A percentile compares a stretch with the other conserved stretches of the same genome.
These are phyloP conservation scores for Litchi chinensis DNA, from an alignment of 345 rosid species.

Conservation along the genomic window DNA sequence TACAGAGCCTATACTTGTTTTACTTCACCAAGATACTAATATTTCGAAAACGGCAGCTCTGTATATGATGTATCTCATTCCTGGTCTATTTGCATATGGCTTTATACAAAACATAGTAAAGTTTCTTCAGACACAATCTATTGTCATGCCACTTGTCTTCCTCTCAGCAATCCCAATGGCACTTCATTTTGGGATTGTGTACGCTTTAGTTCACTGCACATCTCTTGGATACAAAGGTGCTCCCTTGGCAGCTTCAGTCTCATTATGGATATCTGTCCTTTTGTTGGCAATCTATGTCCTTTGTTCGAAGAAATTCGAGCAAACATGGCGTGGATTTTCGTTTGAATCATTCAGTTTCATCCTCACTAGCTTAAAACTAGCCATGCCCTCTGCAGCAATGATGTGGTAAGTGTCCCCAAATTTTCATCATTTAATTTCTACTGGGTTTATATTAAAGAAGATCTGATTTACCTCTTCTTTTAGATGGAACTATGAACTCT, in stretches of 20 bases:
- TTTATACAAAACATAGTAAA: constrained; percentile 65
- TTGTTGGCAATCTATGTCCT: constrained; percentile 48
- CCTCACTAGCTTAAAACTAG: constrained; percentile 42
- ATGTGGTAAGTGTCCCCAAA: constrained; percentile 50
- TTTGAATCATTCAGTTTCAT: constrained; percentile 40
- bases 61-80: constrained; percentile 63
- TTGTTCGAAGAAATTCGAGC: constrained; percentile 37
- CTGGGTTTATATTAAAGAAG: too few species aligned
- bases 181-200: constrained; percentile 49
- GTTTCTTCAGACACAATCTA: constrained; percentile 75
- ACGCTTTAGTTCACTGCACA: constrained; percentile 45
- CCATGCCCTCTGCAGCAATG: constrained; percentile 79
- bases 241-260: constrained; percentile 66
- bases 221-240: constrained; percentile 66
- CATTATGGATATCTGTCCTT: constrained; percentile 66
- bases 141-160: constrained; percentile 46
- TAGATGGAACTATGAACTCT: too few species aligned
- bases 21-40: constrained; percentile 59
- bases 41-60: constrained; percentile 59
- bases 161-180: constrained; percentile 50
- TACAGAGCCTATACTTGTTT: constrained; percentile 51
- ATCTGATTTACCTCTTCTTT: not conserved
- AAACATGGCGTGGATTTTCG: constrained; percentile 67
- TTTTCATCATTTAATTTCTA: not conserved
- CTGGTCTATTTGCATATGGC: constrained; percentile 66